Evolutionary conservation across 2,329 filamentous ascomycete species (phyloP), one percentile per base, ranked within the genome.

Genomic region (Fusarium nanum): DNA sequence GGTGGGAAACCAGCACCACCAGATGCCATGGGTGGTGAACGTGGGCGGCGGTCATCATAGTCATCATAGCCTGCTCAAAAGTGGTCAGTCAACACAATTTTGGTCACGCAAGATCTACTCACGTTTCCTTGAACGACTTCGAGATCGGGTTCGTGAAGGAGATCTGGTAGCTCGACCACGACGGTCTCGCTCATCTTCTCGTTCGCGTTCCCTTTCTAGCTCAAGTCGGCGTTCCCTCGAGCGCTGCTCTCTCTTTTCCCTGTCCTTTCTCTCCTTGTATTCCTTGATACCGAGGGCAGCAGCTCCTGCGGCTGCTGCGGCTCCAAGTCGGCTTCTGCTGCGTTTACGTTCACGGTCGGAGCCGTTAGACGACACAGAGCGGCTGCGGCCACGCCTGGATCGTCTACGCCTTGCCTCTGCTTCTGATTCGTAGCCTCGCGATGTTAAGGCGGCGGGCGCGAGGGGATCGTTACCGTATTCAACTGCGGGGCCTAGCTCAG

Each of bases 271-370:
- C 66, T 88, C 84, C 64, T 85, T 83, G 65, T 85, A 88, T 73
- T 89, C 87, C 75, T 89, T 90, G 60, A 91, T 83, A 1, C 88
- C 88, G 60, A 91, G 84, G 7, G 88, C 89, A 1, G 88, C 87
- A 7, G 89, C 89, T 10, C 87, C 88, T 2, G 85, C 88, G 6
- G 84, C 83, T 18, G 88, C 87, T 71, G 89, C 80, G 55, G 89
- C 81, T 45, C 87, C 82, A 22, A 89, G 75, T 56, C 82, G 81
- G 69, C 86, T 89, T 69, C 80, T 82, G 72, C 87, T 90, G 63
- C 87, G 81, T 73, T 85, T 86, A 79, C 73, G 74, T 70, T 78
- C 71, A 72, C 74, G 70, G 56, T 78, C 70, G 20, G 78, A 78
- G 42, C 78, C 79, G 47, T 74, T 77, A 58, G 79, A 78, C 32